A percentile compares a stretch with the other conserved stretches of the same genome.
Evolutionary conservation across 1,139 yeast species (phyloP).

Genomic region (Sugiyamaella japonica): DNA sequence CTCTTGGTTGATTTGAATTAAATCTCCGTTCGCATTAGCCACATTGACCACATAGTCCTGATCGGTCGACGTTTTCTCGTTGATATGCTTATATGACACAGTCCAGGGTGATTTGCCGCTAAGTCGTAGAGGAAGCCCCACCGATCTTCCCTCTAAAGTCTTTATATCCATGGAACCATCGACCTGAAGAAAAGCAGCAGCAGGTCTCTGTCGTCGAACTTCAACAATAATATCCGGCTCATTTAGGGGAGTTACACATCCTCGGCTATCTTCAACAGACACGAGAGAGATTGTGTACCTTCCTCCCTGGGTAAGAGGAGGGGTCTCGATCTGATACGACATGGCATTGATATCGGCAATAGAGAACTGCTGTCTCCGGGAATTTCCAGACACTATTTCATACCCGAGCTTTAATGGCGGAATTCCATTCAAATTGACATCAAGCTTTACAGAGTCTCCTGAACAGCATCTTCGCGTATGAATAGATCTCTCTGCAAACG

Average conservation of each 20-base stretch:
- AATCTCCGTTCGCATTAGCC: conserved; percentile 35
- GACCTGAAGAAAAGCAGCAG: conserved; percentile 48
- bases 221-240: conserved; percentile 58
- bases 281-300: conserved; percentile 61
- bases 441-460: conserved; percentile 50
- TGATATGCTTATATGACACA: conserved; percentile 43
- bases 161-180: conserved; percentile 37
- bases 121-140: conserved; percentile 59
- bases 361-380: conserved; percentile 47
- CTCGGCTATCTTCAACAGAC: conserved; percentile 67
- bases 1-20: conserved; percentile 49
- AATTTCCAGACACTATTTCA: conserved; percentile 53
- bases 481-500: conserved; percentile 31
- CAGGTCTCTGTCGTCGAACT: conserved; percentile 69
- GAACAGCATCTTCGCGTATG: conserved; percentile 43
- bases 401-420: conserved; percentile 74
- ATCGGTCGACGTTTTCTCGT: conserved; percentile 20
- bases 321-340: conserved; percentile 51
- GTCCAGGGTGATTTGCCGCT: conserved; percentile 53
- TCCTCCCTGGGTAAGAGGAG: conserved; percentile 64
- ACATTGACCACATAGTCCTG: conserved; percentile 23
- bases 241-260: conserved; percentile 69
- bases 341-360: conserved; percentile 46
- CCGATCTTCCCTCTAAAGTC: conserved; percentile 55
- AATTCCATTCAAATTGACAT: conserved; percentile 67